phyloP scores from a whole-genome alignment of 2,329 filamentous ascomycete genomes.

The Clarireedia hainanense region DNA sequence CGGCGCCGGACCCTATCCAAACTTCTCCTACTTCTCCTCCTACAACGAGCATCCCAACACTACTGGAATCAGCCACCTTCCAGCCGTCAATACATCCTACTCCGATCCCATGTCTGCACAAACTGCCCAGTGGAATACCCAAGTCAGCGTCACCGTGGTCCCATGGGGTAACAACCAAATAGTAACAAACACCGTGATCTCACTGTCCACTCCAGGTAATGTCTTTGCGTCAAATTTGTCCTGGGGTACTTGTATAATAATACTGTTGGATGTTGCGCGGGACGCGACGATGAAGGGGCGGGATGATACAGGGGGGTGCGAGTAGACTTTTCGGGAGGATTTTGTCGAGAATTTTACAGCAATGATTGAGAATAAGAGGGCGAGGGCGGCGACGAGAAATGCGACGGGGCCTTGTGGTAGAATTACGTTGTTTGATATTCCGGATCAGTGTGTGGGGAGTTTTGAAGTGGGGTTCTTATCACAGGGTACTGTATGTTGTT shows the following conservation, averaged over 20 bases:
- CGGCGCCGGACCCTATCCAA: not conserved
- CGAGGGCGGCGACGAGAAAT: not conserved
- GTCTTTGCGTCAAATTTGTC: not conserved
- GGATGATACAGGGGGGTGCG: constrained; percentile 1
- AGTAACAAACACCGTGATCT: constrained; percentile 1
- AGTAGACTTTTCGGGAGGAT: not conserved
- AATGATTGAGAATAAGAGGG: not conserved
- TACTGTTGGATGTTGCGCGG: not conserved
- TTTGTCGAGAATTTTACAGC: not conserved
- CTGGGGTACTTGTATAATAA: constrained; percentile 1
- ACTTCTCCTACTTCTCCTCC: not conserved
- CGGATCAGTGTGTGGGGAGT: not conserved
- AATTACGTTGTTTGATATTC: not conserved
- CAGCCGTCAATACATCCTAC: not conserved
- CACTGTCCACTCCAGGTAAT: not conserved
- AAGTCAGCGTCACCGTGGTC: constrained; percentile 1
- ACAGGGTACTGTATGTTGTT: not conserved
- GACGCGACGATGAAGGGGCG: not conserved
- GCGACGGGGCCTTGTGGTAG: not conserved
- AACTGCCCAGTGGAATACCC: not conserved
- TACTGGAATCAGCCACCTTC: not conserved
- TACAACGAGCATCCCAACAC: not conserved
- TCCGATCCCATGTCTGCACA: not conserved
- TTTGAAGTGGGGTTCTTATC: not conserved
- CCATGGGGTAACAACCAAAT: not conserved